Evolutionary conservation across 1,284 basidiomycete species (phyloP).

Genomic region (Amylostereum areolatum): DNA sequence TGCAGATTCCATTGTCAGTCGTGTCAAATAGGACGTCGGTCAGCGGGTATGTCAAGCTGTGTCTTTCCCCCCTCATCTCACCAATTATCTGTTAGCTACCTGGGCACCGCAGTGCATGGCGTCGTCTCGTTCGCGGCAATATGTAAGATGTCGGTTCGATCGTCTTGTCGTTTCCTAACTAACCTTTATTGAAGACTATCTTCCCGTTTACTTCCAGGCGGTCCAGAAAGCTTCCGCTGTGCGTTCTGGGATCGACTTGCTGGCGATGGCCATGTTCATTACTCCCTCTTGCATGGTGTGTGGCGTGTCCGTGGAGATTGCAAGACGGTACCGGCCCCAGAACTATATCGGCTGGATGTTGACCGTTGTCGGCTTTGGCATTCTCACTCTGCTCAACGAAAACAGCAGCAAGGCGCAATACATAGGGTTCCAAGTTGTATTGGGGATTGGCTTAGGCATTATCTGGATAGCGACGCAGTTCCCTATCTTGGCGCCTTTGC

Average conservation of each 20-base stretch:
- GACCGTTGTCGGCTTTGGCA: slow-evolving; percentile 18
- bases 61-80: background rate
- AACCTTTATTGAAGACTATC: slow-evolving; percentile 10
- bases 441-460: slow-evolving; percentile 22
- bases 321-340: slow-evolving; percentile 8
- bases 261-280: slow-evolving; percentile 12
- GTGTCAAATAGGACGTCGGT: slow-evolving; percentile 1
- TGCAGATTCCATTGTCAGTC: background rate
- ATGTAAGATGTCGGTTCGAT: background rate
- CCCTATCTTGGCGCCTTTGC: slow-evolving; percentile 28
- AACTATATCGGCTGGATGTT: slow-evolving; percentile 18
- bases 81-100: slow-evolving; percentile 8
- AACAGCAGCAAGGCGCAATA: slow-evolving; percentile 11
- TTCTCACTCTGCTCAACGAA: slow-evolving; percentile 15
- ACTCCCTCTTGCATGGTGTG: slow-evolving; percentile 12
- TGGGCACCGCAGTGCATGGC: slow-evolving; percentile 26
- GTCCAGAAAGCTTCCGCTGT: slow-evolving; percentile 10
- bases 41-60: background rate
- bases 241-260: slow-evolving; percentile 13
- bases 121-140: slow-evolving; percentile 15
- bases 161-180: background rate
- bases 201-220: slow-evolving; percentile 17
- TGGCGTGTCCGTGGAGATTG: slow-evolving; percentile 11
- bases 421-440: slow-evolving; percentile 18
- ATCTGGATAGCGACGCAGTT: slow-evolving; percentile 17